phyloP scores from a whole-genome alignment of 2,329 filamentous ascomycete species.

The Ophiostoma fasciatum region DNA sequence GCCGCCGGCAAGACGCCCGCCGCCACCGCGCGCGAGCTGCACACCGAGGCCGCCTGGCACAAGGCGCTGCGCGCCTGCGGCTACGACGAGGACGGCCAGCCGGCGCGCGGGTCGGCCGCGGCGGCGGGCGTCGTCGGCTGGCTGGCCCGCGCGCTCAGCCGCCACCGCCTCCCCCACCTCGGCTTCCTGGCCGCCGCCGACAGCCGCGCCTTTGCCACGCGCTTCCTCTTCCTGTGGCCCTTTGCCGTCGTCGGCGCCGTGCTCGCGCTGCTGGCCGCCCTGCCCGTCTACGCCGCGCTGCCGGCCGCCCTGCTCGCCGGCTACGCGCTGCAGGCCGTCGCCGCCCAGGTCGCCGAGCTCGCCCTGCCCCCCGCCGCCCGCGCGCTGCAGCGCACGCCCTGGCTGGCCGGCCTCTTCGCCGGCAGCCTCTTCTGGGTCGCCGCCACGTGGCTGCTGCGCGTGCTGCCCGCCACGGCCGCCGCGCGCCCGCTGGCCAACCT shows the following conservation, averaged over 20 bases:
- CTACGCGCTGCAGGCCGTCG: constrained; percentile 61
- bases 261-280: constrained; percentile 55
- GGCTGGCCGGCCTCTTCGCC: constrained; percentile 85
- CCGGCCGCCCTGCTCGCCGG: constrained; percentile 52
- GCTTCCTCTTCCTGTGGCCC: constrained; percentile 83
- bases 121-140: constrained; percentile 41
- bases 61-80: constrained; percentile 17
- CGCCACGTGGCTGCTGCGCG: constrained; percentile 56
- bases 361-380: constrained; percentile 83
- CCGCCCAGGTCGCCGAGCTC: constrained; percentile 63
- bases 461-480: constrained; percentile 39
- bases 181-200: too few relatives aligned
- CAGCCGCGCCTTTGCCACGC: constrained; percentile 60
- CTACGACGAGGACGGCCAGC: constrained; percentile 31
- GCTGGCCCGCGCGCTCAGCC: constrained; percentile 42
- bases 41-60: constrained; percentile 50
- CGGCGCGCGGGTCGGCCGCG: constrained; percentile 14
- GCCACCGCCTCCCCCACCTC: constrained; percentile 53
- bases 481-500: constrained; percentile 62
- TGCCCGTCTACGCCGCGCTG: constrained; percentile 62
- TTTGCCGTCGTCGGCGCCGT: constrained; percentile 60
- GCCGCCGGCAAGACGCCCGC: constrained; percentile 80
- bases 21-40: constrained; percentile 78
- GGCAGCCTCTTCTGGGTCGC: constrained; percentile 71
- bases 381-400: constrained; percentile 81